phyloP scores from a whole-genome alignment of 352 stramenopile genomes.

The Globisporangium barbulae region DNA sequence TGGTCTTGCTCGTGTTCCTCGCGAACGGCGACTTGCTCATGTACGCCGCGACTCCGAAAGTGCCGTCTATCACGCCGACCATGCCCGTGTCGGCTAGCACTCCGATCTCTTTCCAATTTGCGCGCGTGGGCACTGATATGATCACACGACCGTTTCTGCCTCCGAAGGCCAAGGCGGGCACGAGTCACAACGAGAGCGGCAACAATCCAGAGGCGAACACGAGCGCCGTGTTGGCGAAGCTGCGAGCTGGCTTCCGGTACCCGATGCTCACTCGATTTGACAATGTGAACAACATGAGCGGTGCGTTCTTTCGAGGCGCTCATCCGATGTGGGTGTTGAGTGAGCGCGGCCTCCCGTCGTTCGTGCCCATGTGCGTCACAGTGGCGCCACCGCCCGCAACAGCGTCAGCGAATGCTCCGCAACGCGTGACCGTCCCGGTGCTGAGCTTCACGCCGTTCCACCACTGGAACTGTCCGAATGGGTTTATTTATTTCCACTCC shows the following conservation, averaged over 20 bases:
- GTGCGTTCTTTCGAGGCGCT: constrained; percentile 78
- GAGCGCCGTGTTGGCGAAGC: constrained; percentile 61
- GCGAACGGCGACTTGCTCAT: constrained; percentile 82
- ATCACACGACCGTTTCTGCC: constrained; percentile 76
- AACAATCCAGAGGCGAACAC: constrained; percentile 63
- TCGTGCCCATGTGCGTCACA: constrained; percentile 75
- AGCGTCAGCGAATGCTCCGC: constrained; percentile 24
- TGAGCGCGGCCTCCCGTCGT: constrained; percentile 58
- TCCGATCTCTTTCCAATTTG: constrained; percentile 53
- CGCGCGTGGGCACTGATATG: constrained; percentile 59
- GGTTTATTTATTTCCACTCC: constrained; percentile 89
- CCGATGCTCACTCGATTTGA: constrained; percentile 81
- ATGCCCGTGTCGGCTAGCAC: constrained; percentile 13
- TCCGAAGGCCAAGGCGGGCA: constrained; percentile 45
- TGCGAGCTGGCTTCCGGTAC: constrained; percentile 79
- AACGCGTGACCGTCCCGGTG: constrained; percentile 66
- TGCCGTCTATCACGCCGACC: constrained; percentile 22
- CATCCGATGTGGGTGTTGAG: constrained; percentile 83
- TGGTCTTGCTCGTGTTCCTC: constrained; percentile 83
- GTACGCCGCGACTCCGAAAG: constrained; percentile 63
- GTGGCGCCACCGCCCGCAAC: constrained; percentile 20
- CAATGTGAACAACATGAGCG: constrained; percentile 85
- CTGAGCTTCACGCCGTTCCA: constrained; percentile 86
- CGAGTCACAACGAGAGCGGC: constrained; percentile 43
- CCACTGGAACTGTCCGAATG: constrained; percentile 86